phyloP scores from a whole-genome alignment of 257 asterid genomes.

The Solanum medicagineum region DNA sequence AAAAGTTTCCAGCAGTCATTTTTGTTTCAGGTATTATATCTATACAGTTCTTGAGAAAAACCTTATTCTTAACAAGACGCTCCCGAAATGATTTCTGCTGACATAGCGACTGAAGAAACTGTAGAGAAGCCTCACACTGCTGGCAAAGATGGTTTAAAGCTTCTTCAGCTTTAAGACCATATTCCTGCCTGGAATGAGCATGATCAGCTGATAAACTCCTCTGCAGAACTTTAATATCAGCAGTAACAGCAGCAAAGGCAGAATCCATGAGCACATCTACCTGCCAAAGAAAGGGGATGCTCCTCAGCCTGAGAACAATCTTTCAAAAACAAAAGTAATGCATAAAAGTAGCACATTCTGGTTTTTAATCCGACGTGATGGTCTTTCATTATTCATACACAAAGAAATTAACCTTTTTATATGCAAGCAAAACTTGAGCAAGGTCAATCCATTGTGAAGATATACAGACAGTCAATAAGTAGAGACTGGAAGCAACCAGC shows the following conservation, averaged over 20 bases:
- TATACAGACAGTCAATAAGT: slow-evolving; percentile 55
- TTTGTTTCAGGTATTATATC: not conserved
- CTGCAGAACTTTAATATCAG: slow-evolving; percentile 63
- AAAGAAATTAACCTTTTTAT: slow-evolving; percentile 47
- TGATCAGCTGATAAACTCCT: slow-evolving; percentile 48
- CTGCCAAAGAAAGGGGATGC: slow-evolving; percentile 39
- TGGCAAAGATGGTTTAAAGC: slow-evolving; percentile 76
- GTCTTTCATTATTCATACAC: not conserved
- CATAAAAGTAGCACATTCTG: not conserved
- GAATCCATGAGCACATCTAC: slow-evolving; percentile 82
- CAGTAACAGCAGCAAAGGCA: slow-evolving; percentile 67
- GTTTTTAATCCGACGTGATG: not conserved
- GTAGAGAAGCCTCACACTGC: slow-evolving; percentile 92
- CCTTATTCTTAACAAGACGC: slow-evolving; percentile 85
- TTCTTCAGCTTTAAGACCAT: slow-evolving; percentile 48
- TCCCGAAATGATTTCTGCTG: slow-evolving; percentile 85
- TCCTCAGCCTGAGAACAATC: not conserved
- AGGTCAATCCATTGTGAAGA: slow-evolving; percentile 86
- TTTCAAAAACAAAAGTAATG: not conserved
- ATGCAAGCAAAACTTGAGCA: slow-evolving; percentile 77
- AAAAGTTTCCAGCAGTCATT: not conserved
- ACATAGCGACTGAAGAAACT: slow-evolving; percentile 75
- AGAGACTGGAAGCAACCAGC: slow-evolving; percentile 79
- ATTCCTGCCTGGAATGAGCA: slow-evolving; percentile 28
- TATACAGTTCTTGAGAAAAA: slow-evolving; percentile 13